These are phyloP conservation scores for Mycena pura DNA, from an alignment of 768 basidiomycete species.

Conservation along the genomic window DNA sequence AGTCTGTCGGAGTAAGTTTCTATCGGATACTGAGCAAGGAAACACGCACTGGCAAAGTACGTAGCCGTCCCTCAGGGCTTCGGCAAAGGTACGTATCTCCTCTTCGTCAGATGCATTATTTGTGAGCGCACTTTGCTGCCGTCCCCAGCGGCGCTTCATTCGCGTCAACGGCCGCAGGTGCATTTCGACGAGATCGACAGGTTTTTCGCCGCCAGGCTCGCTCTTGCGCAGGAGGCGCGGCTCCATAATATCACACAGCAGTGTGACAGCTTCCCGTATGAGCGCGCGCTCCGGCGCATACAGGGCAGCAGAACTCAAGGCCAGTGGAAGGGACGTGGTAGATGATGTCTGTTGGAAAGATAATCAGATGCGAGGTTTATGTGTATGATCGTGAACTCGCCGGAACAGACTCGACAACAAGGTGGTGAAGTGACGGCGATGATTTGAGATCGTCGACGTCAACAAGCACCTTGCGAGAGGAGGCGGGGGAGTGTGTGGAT, in stretches of 20 bases:
- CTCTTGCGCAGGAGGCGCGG: conserved; percentile 28
- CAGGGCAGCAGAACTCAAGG: background rate
- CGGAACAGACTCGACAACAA: background rate
- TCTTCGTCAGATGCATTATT: conserved; percentile 17
- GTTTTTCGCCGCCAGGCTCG: conserved; percentile 31
- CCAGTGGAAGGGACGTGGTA: too few relatives aligned
- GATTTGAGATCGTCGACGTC: conserved; percentile 11
- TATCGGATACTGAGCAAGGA: background rate
- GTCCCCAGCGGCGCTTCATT: conserved; percentile 22
- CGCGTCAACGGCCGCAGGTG: conserved; percentile 23
- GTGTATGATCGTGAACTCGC: too few relatives aligned
- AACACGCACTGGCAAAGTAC: conserved; percentile 68
- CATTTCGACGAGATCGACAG: conserved; percentile 29
- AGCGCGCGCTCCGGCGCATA: conserved; percentile 10
- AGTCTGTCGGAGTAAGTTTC: conserved; percentile 43
- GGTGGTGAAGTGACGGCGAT: background rate
- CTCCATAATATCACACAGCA: conserved; percentile 28
- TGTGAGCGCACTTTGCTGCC: conserved; percentile 2
- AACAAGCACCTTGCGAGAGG: conserved; percentile 9
- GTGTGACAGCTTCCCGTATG: conserved; percentile 23
- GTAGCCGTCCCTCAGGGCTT: conserved; percentile 66
- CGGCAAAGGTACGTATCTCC: conserved; percentile 46
- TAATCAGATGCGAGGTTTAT: background rate
- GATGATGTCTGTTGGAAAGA: background rate
- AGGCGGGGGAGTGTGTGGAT: conserved; percentile 19